These are phyloP conservation scores for Bonia amplexicaulis DNA, from an alignment of 176 grass and related monocot genomes.

Conservation along the genomic window DNA sequence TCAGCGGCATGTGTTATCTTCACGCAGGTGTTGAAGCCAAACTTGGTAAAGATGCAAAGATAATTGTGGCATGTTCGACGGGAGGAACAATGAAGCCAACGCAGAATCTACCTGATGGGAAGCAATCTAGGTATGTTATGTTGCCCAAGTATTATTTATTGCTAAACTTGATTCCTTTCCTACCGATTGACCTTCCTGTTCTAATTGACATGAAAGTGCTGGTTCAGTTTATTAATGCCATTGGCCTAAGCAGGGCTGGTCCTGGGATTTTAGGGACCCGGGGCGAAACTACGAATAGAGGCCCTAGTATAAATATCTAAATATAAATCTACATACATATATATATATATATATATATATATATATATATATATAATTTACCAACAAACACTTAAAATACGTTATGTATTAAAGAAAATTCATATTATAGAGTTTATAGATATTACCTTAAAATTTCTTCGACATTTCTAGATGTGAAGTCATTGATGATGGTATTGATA, in stretches of 20 bases:
- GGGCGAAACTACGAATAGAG: too few species aligned
- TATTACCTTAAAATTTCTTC: too few species aligned
- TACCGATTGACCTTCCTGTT: background rate
- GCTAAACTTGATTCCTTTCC: background rate
- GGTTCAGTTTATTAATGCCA: background rate
- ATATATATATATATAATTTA: too few species aligned
- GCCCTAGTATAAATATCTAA: too few species aligned
- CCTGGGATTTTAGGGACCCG: too few species aligned
- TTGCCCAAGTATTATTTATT: background rate
- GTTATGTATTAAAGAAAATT: too few species aligned
- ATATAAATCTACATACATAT: too few species aligned
- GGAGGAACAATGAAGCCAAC: conserved; percentile 88
- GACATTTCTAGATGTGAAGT: too few species aligned
- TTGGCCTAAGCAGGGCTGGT: background rate
- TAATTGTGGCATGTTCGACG: conserved; percentile 89
- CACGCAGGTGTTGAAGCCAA: conserved; percentile 64
- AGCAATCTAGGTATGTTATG: conserved; percentile 75
- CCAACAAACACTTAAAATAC: too few species aligned
- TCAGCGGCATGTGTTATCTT: background rate
- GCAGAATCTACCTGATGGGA: conserved; percentile 86
- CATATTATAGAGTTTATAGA: too few species aligned
- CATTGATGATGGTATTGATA: too few species aligned
- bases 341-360: too few species aligned
- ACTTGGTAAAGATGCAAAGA: conserved; percentile 87
- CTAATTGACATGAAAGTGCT: background rate